Base-by-base conservation (phyloP, 2,329 filamentous ascomycete genomes). In the Cladosporium halotolerans region DNA sequence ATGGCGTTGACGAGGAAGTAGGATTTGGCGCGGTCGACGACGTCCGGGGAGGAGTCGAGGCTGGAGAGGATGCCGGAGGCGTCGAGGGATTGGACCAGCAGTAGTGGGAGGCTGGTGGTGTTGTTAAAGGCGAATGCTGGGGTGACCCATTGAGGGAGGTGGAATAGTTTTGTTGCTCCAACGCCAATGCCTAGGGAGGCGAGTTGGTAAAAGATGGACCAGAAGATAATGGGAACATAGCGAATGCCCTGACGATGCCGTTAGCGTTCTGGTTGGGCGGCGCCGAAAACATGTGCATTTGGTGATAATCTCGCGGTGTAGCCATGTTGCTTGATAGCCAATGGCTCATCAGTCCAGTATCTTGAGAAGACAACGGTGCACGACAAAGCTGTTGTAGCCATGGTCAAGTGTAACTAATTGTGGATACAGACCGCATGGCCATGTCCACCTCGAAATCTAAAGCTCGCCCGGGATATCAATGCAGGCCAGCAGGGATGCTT, bases 1-100 rank as follows among this genome's bases (percentile, higher is more conserved):
- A 84, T 84, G 3, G 82, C 77, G 58, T 82, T 85, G 55, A 86
- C 77, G 3, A 86, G 68, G 61, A 86, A 85, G 65, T 84, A 86
- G 11, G 79, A 80, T 62, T 84, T 81, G 6, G 82, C 82, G 9
- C 83, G 73, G 50, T 79, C 75, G 10, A 85, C 70, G 0, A 79
- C 80, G 3, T 71, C 70, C 2, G 67, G 60, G 2, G 72, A 65
- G 58, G 78, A 71, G 65, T 74, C 60, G 42, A 73, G 63, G 2
- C 72, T 64, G 19, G 73, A 65, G 6, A 86, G 69, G 23, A 84
- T 79, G 2, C 80, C 81, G 0, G 83, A 82, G 9, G 75, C 70
- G 40, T 76, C 70, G 28, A 82, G 68, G 3, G 78, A 76, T 63
- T 78, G 72, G 3, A 80, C 69, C 1, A 81, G 69, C 3, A 80